Evolutionary conservation across 306 rosid species (phyloP).

Genomic region (Fragaria ananassa): DNA sequence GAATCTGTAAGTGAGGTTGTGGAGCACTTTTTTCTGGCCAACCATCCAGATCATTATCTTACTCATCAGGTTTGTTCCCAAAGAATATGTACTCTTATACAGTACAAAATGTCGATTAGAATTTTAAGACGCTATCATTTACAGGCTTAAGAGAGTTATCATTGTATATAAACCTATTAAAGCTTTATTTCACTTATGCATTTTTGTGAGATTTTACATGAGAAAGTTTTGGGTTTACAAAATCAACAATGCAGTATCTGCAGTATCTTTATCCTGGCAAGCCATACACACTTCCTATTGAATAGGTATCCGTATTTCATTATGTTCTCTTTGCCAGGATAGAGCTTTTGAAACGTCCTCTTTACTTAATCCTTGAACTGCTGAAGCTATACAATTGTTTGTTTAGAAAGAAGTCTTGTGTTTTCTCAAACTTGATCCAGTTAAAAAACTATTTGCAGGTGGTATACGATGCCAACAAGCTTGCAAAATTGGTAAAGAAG

Average conservation of each 20-base stretch:
- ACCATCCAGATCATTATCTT: slow-evolving; percentile 90
- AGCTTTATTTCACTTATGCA: not conserved
- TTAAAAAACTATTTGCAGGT: slow-evolving; percentile 46
- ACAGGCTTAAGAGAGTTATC: not conserved
- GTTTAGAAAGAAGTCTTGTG: not conserved
- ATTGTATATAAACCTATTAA: not conserved
- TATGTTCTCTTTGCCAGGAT: not conserved
- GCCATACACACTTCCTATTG: not conserved
- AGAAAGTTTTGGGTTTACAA: not conserved
- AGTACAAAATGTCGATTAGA: slow-evolving; percentile 8
- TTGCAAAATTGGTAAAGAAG: slow-evolving; percentile 70
- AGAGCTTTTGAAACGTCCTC: not conserved
- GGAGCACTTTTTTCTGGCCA: slow-evolving; percentile 93
- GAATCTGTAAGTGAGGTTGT: slow-evolving; percentile 89
- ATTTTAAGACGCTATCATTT: slow-evolving; percentile 1
- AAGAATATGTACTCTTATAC: slow-evolving; percentile 2
- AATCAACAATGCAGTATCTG: not conserved
- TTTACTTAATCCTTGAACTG: not conserved
- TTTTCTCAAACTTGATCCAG: not conserved
- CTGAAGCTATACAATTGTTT: not conserved
- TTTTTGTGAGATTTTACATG: not conserved
- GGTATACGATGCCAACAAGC: slow-evolving; percentile 74
- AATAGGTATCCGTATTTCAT: not conserved
- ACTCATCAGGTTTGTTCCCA: slow-evolving; percentile 76
- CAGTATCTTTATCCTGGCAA: not conserved